phyloP scores from a whole-genome alignment of 805 yeast species.

The Crinitomyces ghanaensis region DNA sequence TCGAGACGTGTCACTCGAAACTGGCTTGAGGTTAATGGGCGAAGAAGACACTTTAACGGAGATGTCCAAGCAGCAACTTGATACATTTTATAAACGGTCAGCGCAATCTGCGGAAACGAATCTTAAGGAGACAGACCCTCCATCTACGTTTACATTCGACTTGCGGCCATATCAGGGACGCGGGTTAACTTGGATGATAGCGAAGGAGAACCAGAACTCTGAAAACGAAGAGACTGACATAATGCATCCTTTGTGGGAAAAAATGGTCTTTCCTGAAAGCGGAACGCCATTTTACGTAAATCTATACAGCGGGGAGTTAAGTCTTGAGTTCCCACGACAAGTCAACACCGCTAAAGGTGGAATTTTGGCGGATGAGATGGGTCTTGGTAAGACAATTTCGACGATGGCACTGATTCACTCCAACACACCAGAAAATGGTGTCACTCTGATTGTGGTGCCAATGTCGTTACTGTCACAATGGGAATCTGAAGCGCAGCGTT shows the following conservation, averaged over 20 bases:
- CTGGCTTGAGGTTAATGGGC: not conserved
- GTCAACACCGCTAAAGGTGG: conserved; percentile 64
- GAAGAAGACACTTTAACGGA: conserved; percentile 33
- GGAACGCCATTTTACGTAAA: conserved; percentile 54
- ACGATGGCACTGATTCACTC: conserved; percentile 62
- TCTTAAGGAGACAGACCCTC: conserved; percentile 52
- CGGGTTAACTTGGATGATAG: conserved; percentile 84
- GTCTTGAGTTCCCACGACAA: conserved; percentile 54
- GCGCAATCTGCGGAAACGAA: conserved; percentile 51
- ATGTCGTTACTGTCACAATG: conserved; percentile 88
- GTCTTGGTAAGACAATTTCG: conserved; percentile 86
- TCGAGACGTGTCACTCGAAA: conserved; percentile 1
- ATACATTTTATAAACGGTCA: conserved; percentile 61
- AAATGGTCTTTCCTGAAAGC: conserved; percentile 18
- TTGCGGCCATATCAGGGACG: conserved; percentile 73
- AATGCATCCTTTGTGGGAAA: conserved; percentile 71
- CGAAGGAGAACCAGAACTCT: conserved; percentile 39
- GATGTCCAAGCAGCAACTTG: conserved; percentile 59
- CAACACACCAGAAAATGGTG: no score
- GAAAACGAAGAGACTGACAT: conserved; percentile 30
- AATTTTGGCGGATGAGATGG: conserved; percentile 93
- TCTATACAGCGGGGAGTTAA: conserved; percentile 67
- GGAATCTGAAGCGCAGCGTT: conserved; percentile 65
- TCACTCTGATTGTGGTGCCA: conserved; percentile 78
- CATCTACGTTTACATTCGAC: conserved; percentile 41